phyloP scores from a whole-genome alignment of 306 rosid species.

The Acacia crassicarpa region DNA sequence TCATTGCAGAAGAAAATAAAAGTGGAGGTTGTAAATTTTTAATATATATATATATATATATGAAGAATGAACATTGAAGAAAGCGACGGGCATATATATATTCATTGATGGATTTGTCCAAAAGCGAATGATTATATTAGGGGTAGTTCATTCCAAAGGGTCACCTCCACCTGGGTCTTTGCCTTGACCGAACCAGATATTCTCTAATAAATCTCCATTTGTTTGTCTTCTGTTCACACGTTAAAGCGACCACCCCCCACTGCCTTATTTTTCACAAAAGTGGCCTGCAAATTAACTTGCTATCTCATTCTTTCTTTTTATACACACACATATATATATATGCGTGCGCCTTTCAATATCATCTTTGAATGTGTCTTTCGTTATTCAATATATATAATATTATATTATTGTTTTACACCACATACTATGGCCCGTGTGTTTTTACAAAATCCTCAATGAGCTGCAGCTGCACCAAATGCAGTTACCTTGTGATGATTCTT shows the following conservation, averaged over 20 bases:
- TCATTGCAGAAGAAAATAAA: not conserved
- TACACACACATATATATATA: no score
- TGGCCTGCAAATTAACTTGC: conserved; percentile 8
- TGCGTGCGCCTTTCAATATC: not conserved
- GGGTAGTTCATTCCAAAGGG: conserved; percentile 10
- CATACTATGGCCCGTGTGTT: not conserved
- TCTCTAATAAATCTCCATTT: not conserved
- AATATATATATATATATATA: no score
- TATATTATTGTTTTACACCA: no score
- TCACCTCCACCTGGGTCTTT: conserved; percentile 19
- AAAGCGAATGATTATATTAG: conserved; percentile 12
- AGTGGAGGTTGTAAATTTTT: not conserved
- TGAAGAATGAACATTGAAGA: not conserved
- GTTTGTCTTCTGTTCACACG: not conserved
- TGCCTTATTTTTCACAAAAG: conserved; percentile 11
- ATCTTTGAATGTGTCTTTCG: not conserved
- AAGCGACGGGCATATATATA: conserved; percentile 29
- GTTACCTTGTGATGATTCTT: not conserved
- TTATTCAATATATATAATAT: not conserved
- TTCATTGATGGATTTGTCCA: conserved; percentile 16
- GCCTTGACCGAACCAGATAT: conserved; percentile 30
- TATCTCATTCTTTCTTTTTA: not conserved
- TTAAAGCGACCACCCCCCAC: conserved; percentile 27
- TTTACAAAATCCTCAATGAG: not conserved
- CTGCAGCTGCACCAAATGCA: not conserved